phyloP scores from a whole-genome alignment of 2,329 filamentous ascomycete species.

The Cadophora malorum region DNA sequence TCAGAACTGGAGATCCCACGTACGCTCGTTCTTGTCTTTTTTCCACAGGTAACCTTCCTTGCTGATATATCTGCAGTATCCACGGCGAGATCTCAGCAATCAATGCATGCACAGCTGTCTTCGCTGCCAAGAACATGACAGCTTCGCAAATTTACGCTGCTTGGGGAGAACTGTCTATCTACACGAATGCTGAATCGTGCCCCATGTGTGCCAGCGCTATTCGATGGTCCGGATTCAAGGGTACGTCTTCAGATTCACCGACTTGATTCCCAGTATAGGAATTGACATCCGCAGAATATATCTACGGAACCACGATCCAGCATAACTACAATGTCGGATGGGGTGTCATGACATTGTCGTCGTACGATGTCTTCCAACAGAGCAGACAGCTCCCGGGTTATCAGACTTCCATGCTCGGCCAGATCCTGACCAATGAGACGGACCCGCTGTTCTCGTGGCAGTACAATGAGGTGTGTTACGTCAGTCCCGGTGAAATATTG shows the following conservation, averaged over 20 bases:
- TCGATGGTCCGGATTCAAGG: slow-evolving; percentile 58
- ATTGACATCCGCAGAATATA: slow-evolving; percentile 22
- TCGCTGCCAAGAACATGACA: slow-evolving; percentile 47
- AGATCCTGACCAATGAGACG: slow-evolving; percentile 55
- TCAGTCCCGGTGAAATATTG: neutral
- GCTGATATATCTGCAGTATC: slow-evolving; percentile 32
- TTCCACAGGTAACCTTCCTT: neutral
- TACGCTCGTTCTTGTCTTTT: neutral
- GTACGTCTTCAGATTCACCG: neutral
- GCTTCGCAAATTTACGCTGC: slow-evolving; percentile 46
- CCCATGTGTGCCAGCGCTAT: slow-evolving; percentile 64
- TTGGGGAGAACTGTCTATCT: slow-evolving; percentile 50
- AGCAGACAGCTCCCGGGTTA: slow-evolving; percentile 28
- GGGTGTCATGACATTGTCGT: slow-evolving; percentile 27
- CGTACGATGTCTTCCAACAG: slow-evolving; percentile 30
- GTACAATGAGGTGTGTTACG: slow-evolving; percentile 46
- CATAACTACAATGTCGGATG: slow-evolving; percentile 30
- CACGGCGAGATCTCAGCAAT: slow-evolving; percentile 63
- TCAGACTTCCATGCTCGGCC: slow-evolving; percentile 27
- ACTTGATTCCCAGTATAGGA: neutral
- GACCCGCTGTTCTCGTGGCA: slow-evolving; percentile 60
- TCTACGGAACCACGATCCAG: slow-evolving; percentile 31
- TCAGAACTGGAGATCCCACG: slow-evolving; percentile 30
- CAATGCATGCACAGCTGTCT: slow-evolving; percentile 56
- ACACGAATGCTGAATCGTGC: slow-evolving; percentile 63